Conservation (phyloP, 169 alveolate species). For the Blepharisma undulans region DNA sequence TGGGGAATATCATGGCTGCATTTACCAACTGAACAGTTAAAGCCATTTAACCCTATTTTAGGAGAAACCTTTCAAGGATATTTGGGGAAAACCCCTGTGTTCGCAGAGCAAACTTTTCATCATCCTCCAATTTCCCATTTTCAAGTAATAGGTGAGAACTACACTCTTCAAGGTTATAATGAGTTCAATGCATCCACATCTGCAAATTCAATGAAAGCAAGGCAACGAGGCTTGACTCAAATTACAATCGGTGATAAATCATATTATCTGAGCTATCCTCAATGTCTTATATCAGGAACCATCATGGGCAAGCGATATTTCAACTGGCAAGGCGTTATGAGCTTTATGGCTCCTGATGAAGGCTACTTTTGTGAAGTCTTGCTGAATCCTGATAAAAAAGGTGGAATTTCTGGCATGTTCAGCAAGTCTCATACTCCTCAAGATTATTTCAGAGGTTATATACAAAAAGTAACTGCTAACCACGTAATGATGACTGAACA, state of each 20-base stretch:
- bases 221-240: constrained; percentile 12
- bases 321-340: constrained; percentile 25
- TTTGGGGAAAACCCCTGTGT: constrained; percentile 68
- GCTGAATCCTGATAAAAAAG: constrained; percentile 28
- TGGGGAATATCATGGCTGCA: constrained; percentile 71
- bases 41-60: constrained; percentile 89
- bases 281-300: constrained; percentile 24
- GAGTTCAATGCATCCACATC: constrained; percentile 29
- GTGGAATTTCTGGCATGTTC: constrained; percentile 20
- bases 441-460: constrained; percentile 3
- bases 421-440: not conserved
- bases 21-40: constrained; percentile 64
- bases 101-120: constrained; percentile 77
- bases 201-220: constrained; percentile 34
- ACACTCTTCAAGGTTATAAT: constrained; percentile 64
- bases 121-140: constrained; percentile 82
- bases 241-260: not conserved
- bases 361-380: not conserved
- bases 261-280: not conserved
- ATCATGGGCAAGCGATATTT: not conserved
- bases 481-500: constrained; percentile 21
- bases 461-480: not conserved
- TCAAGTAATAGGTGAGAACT: constrained; percentile 64
- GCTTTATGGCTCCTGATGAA: not conserved
- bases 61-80: constrained; percentile 88